phyloP scores from a whole-genome alignment of 208 protist genomes.

The Polymyxa betae region DNA sequence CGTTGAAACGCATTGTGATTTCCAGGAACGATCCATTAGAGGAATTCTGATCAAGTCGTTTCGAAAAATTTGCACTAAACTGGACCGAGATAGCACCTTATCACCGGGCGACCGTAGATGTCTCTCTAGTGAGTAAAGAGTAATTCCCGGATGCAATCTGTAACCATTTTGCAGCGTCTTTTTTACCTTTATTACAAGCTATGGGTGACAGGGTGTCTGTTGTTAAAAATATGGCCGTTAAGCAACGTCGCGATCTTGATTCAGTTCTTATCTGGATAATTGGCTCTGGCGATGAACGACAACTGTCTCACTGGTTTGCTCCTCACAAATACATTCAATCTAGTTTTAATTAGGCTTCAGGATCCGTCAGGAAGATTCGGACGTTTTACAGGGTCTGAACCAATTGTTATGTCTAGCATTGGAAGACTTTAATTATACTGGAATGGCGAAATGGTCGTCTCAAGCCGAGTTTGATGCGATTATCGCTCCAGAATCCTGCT shows the following conservation, averaged over 20 bases:
- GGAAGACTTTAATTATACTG: not conserved
- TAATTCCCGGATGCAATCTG: not conserved
- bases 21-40: not conserved
- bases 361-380: not conserved
- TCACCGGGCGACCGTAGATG: not conserved
- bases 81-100: not conserved
- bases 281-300: not conserved
- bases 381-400: not conserved
- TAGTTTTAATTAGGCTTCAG: not conserved
- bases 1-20: slow-evolving; percentile 10
- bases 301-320: not conserved
- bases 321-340: not conserved
- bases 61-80: slow-evolving; percentile 35
- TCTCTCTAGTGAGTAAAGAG: not conserved
- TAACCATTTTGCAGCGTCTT: not conserved
- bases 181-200: not conserved
- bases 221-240: not conserved
- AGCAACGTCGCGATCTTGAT: slow-evolving; percentile 9
- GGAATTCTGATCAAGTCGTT: not conserved
- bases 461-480: slow-evolving; percentile 20
- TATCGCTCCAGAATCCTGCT: not conserved
- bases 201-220: not conserved
- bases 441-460: not conserved
- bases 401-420: not conserved
- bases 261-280: not conserved